Base-by-base conservation (phyloP, 108 stramenopile species). In the Stephanodiscus minutulus region DNA sequence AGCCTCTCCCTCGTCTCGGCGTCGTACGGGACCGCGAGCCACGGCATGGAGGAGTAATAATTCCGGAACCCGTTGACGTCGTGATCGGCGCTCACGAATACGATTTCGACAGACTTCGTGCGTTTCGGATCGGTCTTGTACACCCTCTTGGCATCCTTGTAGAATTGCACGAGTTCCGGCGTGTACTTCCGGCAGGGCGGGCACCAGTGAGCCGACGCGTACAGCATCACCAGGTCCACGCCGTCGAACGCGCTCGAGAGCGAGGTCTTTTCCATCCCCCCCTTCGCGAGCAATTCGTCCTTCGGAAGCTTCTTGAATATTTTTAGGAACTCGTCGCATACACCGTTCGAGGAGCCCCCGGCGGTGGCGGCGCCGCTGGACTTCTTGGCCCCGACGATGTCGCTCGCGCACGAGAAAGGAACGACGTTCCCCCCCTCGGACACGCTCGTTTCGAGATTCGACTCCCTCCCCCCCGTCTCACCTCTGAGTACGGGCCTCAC, bases 141-240 rank as follows among this genome's bases (percentile, higher is more conserved):
- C 17, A 77, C 21, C n/a, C 24, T 54, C 57, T 72, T 79, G 22
- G 66, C 58, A 61, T 73, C 64, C 28, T 79, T 68, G 82, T 97
- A 97, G 76, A 91, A 91, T 64, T 92, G 76, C 36, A 82, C 83
- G 10, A 97, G 76, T 73, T 77, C 66, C 11, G 95, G 97, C n/a
- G 97, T 97, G 70, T 91, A 96, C 50, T 83, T 78, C 25, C 89
- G 82, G 72, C 97, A 97, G 2, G 94, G 94, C 22, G 72, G 74
- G 72, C 95, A 90, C 89, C 89, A 90, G 67, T 85, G 79, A 1
- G 91, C 89, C 1, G 82, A 83, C 5, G 85, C 87, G 70, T 93
- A 93, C 27, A 93, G 62, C 17, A 90, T 68, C 1, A 92, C 85
- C 71, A 95, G 84, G 53, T 92, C 90, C 56, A 86, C 86, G 18